Conservation (phyloP, 176 grass and related monocot genomes). For the Phoenix dactylifera region DNA sequence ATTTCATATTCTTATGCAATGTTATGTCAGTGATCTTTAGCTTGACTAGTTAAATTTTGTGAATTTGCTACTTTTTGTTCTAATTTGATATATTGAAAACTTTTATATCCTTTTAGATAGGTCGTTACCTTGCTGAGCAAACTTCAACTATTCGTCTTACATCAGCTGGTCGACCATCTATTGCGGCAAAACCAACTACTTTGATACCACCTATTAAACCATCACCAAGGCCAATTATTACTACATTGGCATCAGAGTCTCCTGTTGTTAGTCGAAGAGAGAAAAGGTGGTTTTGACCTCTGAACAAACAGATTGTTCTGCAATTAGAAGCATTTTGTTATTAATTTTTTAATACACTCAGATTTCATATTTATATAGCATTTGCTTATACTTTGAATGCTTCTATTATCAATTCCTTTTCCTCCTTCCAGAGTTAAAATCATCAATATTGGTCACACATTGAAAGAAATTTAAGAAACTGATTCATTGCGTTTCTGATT, state of each 20-base stretch:
- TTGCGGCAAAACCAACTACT: constrained; percentile 35
- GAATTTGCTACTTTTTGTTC: no score
- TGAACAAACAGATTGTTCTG: no score
- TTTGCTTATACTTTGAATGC: no score
- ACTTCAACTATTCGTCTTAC: constrained; percentile 39
- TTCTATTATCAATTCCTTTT: no score
- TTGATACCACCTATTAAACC: constrained; percentile 70
- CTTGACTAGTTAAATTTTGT: no score
- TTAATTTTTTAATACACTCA: constrained; percentile 1
- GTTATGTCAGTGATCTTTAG: no score
- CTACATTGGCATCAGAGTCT: constrained; percentile 29
- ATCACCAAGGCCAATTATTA: constrained; percentile 28
- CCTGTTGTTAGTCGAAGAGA: constrained; percentile 33
- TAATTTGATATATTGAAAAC: not conserved
- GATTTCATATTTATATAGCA: not conserved
- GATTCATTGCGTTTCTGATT: no score
- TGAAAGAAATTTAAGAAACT: no score
- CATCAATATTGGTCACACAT: no score
- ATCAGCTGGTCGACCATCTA: constrained; percentile 26
- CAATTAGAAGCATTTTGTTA: not conserved
- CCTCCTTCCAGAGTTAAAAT: no score
- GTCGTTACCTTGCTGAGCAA: constrained; percentile 84
- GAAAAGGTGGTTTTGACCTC: constrained; percentile 40
- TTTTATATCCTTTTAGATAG: constrained; percentile 60
- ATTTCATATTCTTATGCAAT: no score